Evolutionary conservation across 192 early-diverging fungal genomes (phyloP).

Genomic region (Paraglomus brasilianum): DNA sequence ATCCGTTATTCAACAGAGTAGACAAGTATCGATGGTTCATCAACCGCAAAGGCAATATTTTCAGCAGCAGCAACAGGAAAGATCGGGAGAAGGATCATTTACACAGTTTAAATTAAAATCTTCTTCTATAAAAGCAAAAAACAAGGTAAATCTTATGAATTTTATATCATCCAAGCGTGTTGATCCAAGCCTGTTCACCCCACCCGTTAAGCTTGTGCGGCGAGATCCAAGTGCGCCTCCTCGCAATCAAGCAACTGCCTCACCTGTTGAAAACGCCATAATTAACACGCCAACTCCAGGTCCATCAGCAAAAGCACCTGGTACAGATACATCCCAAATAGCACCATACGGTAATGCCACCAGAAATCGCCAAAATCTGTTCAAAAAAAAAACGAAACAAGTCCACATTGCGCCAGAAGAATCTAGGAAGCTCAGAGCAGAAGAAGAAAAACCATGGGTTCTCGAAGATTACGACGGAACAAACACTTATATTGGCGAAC

Average conservation of each 20-base stretch:
- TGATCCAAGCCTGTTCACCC: conserved; percentile 52
- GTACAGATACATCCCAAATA: conserved; percentile 63
- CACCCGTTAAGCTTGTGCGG: conserved; percentile 58
- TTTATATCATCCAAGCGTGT: conserved; percentile 40
- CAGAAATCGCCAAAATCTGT: conserved; percentile 74
- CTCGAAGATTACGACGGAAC: conserved; percentile 71
- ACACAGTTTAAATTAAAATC: no score
- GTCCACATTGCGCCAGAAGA: conserved; percentile 74
- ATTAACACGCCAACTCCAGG: conserved; percentile 32
- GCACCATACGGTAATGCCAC: conserved; percentile 73
- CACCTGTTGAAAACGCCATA: conserved; percentile 9
- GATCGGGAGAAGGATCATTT: no score
- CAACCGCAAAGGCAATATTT: no score
- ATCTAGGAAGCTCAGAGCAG: conserved; percentile 65
- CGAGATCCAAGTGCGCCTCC: conserved; percentile 19
- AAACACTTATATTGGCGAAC: conserved; percentile 63
- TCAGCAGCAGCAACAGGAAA: no score
- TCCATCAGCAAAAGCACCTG: conserved; percentile 46
- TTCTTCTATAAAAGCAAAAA: background rate
- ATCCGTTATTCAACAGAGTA: no score
- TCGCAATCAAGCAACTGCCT: conserved; percentile 14
- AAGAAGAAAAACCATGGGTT: conserved; percentile 75
- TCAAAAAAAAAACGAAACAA: conserved; percentile 80
- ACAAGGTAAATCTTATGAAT: conserved; percentile 27
- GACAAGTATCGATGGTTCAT: no score